Evolutionary conservation across 495 filamentous ascomycete genomes (phyloP).

Genomic region (Emericellopsis terricola): DNA sequence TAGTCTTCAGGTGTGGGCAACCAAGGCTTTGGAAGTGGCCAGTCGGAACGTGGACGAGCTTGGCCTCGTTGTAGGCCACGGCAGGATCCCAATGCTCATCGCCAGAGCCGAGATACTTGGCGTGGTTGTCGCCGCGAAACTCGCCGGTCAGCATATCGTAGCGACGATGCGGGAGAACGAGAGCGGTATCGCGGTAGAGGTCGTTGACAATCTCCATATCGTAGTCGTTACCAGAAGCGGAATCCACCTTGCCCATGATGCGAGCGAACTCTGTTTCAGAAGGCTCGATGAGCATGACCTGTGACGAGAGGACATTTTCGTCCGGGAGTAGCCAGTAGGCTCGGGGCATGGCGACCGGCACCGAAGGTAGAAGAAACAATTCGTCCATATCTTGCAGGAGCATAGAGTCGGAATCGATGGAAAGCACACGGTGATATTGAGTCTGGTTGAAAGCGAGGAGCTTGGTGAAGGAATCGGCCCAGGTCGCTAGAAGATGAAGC

Average conservation of each 20-base stretch:
- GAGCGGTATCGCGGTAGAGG: conserved; percentile 44
- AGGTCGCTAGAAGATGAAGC: conserved; percentile 21
- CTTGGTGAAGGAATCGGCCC: conserved; percentile 50
- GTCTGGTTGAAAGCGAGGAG: conserved; percentile 53
- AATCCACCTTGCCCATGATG: conserved; percentile 28
- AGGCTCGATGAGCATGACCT: conserved; percentile 48
- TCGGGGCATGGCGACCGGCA: conserved; percentile 43
- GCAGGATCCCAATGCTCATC: conserved; percentile 51
- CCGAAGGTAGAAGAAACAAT: conserved; percentile 49
- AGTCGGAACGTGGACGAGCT: conserved; percentile 71
- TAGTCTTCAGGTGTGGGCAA: conserved; percentile 37
- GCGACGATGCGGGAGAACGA: conserved; percentile 58
- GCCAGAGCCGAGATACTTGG: conserved; percentile 42
- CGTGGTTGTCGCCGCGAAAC: conserved; percentile 42
- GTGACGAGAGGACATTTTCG: conserved; percentile 34
- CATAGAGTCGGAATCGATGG: conserved; percentile 51
- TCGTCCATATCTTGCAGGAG: conserved; percentile 52
- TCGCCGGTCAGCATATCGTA: conserved; percentile 56
- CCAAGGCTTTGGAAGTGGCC: conserved; percentile 71
- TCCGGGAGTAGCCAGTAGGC: conserved; percentile 52
- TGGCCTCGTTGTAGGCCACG: conserved; percentile 43
- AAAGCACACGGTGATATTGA: conserved; percentile 46
- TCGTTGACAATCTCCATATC: conserved; percentile 64
- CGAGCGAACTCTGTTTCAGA: conserved; percentile 33
- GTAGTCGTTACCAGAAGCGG: conserved; percentile 24